A percentile compares a stretch with the other conserved stretches of the same genome.
Evolutionary conservation across 1,284 basidiomycete genomes (phyloP).

Genomic region (Ceratobasidium sp.): DNA sequence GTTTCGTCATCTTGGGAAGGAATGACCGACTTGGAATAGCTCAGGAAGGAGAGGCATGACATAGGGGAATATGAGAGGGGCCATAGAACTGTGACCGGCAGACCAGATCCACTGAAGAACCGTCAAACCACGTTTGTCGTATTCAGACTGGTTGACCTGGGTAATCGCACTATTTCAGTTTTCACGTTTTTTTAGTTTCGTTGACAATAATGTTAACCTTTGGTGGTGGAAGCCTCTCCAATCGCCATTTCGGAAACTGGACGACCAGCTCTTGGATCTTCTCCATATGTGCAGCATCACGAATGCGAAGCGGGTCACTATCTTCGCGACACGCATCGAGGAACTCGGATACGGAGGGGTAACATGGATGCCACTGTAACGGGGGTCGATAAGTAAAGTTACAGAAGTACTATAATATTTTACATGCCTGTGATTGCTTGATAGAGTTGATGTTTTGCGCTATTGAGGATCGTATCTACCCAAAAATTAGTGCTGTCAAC

Average conservation of each 20-base stretch:
- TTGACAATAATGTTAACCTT: slow-evolving; percentile 88
- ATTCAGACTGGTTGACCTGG: slow-evolving; percentile 13
- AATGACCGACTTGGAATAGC: slow-evolving; percentile 1
- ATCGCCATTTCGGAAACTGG: slow-evolving; percentile 75
- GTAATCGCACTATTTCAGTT: neutral
- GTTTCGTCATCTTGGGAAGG: neutral
- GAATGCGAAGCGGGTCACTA: slow-evolving; percentile 74
- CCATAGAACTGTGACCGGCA: slow-evolving; percentile 75
- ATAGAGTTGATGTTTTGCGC: slow-evolving; percentile 73
- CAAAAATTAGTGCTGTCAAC: slow-evolving; percentile 39
- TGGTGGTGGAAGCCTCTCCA: slow-evolving; percentile 85
- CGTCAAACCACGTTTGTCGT: slow-evolving; percentile 48
- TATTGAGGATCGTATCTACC: slow-evolving; percentile 77
- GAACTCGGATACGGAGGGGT: slow-evolving; percentile 75
- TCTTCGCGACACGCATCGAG: slow-evolving; percentile 71
- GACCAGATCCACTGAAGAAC: slow-evolving; percentile 86
- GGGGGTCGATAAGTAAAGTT: slow-evolving; percentile 57
- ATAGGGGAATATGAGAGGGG: slow-evolving; percentile 79
- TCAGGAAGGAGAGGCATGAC: slow-evolving; percentile 81
- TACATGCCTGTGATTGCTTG: slow-evolving; percentile 55
- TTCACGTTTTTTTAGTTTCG: slow-evolving; percentile 57
- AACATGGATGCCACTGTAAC: slow-evolving; percentile 81
- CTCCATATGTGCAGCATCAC: slow-evolving; percentile 69
- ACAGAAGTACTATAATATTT: slow-evolving; percentile 42
- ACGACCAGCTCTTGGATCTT: slow-evolving; percentile 69